A percentile compares a stretch with the other conserved stretches of the same genome.
These are phyloP conservation scores for Aechmea fasciata DNA, from an alignment of 176 grass and related monocot species.

Conservation along the genomic window DNA sequence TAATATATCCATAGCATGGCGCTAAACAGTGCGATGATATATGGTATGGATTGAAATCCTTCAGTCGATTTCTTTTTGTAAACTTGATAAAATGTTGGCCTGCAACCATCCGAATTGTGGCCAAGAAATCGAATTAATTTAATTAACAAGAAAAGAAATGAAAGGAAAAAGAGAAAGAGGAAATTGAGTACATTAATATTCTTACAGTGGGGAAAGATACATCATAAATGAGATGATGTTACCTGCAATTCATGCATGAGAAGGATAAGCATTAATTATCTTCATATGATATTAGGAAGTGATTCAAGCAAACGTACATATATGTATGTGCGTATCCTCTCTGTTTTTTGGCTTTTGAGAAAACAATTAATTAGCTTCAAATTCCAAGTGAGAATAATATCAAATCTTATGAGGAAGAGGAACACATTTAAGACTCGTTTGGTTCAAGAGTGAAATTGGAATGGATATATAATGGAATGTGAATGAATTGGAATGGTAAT, in stretches of 20 bases:
- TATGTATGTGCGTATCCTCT: too few species aligned
- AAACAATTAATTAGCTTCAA: background rate
- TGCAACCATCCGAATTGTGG: background rate
- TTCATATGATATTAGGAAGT: background rate
- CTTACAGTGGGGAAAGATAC: conserved; percentile 9
- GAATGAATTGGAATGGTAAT: too few species aligned
- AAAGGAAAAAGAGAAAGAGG: too few species aligned
- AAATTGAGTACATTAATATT: background rate
- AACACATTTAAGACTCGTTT: too few species aligned
- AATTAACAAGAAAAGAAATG: background rate
- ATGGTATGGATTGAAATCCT: conserved; percentile 17
- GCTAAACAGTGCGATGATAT: conserved; percentile 19
- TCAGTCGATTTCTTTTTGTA: conserved; percentile 13
- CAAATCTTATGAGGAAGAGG: too few species aligned
- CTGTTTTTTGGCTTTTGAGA: background rate
- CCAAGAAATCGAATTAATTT: background rate
- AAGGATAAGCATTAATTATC: background rate
- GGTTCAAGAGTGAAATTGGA: too few species aligned
- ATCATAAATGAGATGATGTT: conserved; percentile 17
- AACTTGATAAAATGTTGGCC: conserved; percentile 13
- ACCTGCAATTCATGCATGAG: background rate
- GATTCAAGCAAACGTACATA: background rate
- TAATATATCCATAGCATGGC: conserved; percentile 20
- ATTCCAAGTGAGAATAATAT: too few species aligned
- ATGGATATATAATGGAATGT: too few species aligned